A percentile compares a stretch with the other conserved stretches of the same genome.
phyloP scores from a whole-genome alignment of 2,329 filamentous ascomycete genomes.

The Penicillium sp. region DNA sequence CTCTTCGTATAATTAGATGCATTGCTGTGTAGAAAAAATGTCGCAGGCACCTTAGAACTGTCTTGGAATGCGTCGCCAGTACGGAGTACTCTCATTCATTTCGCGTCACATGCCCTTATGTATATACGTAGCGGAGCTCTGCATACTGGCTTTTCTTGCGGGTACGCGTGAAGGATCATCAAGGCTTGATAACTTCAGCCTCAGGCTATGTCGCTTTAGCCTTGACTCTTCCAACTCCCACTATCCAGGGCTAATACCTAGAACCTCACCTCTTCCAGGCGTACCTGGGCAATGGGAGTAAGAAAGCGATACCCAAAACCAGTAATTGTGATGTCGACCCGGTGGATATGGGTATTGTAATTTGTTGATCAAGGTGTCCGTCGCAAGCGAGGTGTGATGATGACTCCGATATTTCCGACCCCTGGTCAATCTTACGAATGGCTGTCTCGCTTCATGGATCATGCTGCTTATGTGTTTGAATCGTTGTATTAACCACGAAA shows the following conservation, averaged over 20 bases:
- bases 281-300: neutral
- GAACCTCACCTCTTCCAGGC: no score
- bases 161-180: neutral
- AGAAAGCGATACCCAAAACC: neutral
- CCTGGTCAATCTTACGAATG: neutral
- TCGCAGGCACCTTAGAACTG: neutral
- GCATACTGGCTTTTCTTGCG: neutral
- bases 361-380: neutral
- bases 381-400: neutral
- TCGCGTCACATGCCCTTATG: neutral
- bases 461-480: neutral
- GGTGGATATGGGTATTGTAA: neutral
- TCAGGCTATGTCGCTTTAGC: neutral
- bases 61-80: neutral
- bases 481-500: neutral
- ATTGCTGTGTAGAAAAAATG: neutral
- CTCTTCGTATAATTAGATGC: constrained; percentile 4
- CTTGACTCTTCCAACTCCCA: neutral
- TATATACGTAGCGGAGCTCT: neutral
- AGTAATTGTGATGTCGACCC: neutral
- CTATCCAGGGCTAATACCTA: neutral
- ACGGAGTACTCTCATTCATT: neutral
- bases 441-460: neutral
- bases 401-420: neutral
- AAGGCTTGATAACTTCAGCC: no score